phyloP scores from a whole-genome alignment of 345 rosid species.

The Eucalyptus brandiana region DNA sequence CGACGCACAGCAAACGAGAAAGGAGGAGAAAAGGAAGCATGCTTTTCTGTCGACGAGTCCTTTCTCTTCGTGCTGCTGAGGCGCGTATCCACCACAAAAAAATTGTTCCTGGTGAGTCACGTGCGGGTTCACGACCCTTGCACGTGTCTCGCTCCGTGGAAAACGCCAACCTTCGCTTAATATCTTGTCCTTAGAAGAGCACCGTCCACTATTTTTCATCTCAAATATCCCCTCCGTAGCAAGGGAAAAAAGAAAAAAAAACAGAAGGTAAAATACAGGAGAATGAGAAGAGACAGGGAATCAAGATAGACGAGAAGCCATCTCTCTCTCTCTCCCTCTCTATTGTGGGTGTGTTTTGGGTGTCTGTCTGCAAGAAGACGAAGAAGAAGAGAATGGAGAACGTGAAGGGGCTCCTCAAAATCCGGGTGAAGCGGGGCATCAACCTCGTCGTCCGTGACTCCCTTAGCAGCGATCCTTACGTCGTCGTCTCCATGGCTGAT shows the following conservation, averaged over 20 bases:
- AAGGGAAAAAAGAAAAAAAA: neutral
- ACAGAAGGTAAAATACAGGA: neutral
- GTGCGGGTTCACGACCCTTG: neutral
- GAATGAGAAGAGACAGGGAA: neutral
- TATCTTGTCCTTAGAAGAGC: neutral
- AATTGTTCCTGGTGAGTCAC: neutral
- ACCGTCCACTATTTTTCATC: neutral
- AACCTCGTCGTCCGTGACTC: slow-evolving; percentile 33
- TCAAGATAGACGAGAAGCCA: neutral
- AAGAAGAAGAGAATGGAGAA: slow-evolving; percentile 19
- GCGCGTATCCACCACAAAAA: neutral
- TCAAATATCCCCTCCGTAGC: neutral
- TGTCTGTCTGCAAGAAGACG: neutral
- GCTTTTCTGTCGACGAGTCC: neutral
- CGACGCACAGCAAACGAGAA: neutral
- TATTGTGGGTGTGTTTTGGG: neutral
- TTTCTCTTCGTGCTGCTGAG: neutral
- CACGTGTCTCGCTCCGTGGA: neutral
- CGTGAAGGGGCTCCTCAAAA: slow-evolving; percentile 21
- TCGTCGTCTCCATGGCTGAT: slow-evolving; percentile 21
- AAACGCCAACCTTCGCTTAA: neutral
- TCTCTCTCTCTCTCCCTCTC: neutral
- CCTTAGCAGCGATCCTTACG: slow-evolving; percentile 46
- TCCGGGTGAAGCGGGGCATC: slow-evolving; percentile 28
- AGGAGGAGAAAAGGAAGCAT: neutral